phyloP scores from a whole-genome alignment of 2,329 filamentous ascomycete genomes.

The Fusarium nelsonii region DNA sequence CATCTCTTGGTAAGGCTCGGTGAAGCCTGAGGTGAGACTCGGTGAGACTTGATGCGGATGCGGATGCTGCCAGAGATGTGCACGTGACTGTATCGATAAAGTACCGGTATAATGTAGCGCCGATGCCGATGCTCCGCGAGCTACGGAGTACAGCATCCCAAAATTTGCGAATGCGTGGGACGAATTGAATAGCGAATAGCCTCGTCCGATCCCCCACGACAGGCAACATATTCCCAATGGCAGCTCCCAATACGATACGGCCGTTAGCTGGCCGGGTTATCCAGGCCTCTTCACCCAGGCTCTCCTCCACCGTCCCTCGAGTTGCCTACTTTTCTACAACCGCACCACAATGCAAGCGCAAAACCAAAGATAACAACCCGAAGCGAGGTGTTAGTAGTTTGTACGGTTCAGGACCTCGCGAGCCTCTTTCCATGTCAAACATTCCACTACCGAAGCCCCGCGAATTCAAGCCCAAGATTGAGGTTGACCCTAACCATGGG shows the following conservation, averaged over 20 bases:
- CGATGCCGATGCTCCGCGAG: conserved; percentile 24
- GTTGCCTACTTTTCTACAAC: conserved; percentile 66
- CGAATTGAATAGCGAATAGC: conserved; percentile 42
- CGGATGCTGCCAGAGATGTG: accelerated
- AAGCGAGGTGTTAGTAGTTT: conserved; percentile 85
- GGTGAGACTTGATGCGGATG: conserved; percentile 12
- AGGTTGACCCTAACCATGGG: conserved; percentile 80
- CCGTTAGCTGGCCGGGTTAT: conserved; percentile 45
- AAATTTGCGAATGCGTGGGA: conserved; percentile 42
- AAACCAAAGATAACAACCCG: conserved; percentile 79
- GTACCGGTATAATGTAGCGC: conserved; percentile 28
- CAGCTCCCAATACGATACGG: conserved; percentile 48
- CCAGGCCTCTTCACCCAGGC: conserved; percentile 32
- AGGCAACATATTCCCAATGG: conserved; percentile 47
- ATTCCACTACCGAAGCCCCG: conserved; percentile 78
- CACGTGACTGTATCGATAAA: conserved; percentile 15
- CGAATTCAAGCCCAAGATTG: conserved; percentile 68
- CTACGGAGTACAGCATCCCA: conserved; percentile 19
- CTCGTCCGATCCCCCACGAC: conserved; percentile 29
- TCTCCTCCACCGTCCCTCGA: conserved; percentile 27
- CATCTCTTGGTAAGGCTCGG: conserved; percentile 40
- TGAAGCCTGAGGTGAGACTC: conserved; percentile 26
- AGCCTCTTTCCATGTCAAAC: conserved; percentile 79
- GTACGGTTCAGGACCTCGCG: conserved; percentile 79
- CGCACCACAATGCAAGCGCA: conserved; percentile 61